Conservation (phyloP, 371 early-diverging fungal genomes). For the Mortierella sp. region DNA sequence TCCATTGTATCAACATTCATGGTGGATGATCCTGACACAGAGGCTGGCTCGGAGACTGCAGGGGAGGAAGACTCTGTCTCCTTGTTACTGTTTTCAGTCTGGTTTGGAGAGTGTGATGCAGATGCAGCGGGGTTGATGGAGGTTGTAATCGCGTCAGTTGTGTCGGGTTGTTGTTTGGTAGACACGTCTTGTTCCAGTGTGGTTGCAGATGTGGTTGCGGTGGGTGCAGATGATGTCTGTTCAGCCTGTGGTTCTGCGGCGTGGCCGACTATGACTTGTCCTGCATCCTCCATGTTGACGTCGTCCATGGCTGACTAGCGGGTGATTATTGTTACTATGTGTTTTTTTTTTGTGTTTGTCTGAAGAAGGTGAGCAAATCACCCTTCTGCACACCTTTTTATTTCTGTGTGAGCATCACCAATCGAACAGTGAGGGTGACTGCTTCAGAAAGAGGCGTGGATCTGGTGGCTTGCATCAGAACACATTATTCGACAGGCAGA, state of each 20-base stretch:
- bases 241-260: not conserved
- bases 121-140: not conserved
- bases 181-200: not conserved
- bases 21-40: not conserved
- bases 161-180: not conserved
- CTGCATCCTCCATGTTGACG: conserved; percentile 42
- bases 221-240: not conserved
- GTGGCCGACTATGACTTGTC: not conserved
- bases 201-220: not conserved
- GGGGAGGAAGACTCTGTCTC: not conserved
- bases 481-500: not conserved
- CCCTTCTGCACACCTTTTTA: not conserved
- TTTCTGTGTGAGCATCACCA: not conserved
- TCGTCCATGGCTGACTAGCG: conserved; percentile 41
- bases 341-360: not conserved
- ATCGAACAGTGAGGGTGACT: too few relatives aligned
- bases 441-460: not conserved
- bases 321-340: not conserved
- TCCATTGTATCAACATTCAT: not conserved
- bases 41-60: not conserved
- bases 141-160: not conserved
- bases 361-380: not conserved
- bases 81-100: not conserved
- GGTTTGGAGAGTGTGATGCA: not conserved
- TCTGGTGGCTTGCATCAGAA: not conserved